Base-by-base conservation (phyloP, 805 yeast genomes). In the Kuraishia capsulata region DNA sequence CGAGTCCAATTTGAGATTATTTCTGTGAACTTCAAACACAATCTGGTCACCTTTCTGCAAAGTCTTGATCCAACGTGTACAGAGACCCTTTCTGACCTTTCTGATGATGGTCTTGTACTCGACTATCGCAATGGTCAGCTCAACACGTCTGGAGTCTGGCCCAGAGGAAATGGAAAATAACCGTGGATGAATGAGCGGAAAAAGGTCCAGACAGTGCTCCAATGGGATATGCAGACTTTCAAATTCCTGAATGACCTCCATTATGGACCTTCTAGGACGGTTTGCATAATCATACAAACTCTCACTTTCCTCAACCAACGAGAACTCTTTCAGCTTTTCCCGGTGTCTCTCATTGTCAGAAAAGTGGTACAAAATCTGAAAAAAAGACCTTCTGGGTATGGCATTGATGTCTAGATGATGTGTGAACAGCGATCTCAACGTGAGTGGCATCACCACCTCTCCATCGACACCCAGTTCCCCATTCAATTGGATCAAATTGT, bases 271-370 rank as follows among this genome's bases (percentile, higher is more conserved):
- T 45, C 96, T 69, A 4, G 97, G 97, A 42, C 97, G 65, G 53
- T 87, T 84, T n/a, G 94, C 94, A 57, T 92, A 92, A 56, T 90
- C 80, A 54, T 78, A 90, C 33, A 89, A 59, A 39, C 85, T 96
- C 53, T 90, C 88, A 38, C 81, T 72, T 37, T 84, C 87, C 33
- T 81, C 81, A 36, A 78, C 67, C 8, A 71, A 62, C 8, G 82
- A 73, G 49, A 92, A 84, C 48, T 92, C 96, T 37, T 62, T 61
- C 34, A 92, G 64, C 50, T 86, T 84, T 37, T 79, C 92, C 26
- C 65, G 62, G 49, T 90, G 97, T 41, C 90, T 65, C 39, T 72
- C 73, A 40, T 83, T 92, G 16, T 68, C 63, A 4, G 85, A 78
- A 60, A 89, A 92, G 51, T 81, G 87, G 74, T 84, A 78, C 4